Evolutionary conservation across 1,284 basidiomycete genomes (phyloP).

Genomic region (Irpex sp.): DNA sequence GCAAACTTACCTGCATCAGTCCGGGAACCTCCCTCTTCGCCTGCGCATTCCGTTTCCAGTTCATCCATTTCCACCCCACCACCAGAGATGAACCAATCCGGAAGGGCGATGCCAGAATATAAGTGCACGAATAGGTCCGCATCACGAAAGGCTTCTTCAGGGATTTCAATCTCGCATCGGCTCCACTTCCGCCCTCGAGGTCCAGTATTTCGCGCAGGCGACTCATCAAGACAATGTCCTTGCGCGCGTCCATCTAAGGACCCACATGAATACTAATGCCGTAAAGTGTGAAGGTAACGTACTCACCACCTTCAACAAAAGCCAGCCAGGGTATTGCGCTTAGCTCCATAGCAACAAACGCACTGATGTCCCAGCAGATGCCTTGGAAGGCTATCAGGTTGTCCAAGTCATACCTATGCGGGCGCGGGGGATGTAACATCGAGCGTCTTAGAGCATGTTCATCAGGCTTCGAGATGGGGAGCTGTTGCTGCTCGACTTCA

Average conservation of each 20-base stretch:
- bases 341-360: slow-evolving; percentile 18
- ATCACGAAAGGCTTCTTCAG: neutral
- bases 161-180: neutral
- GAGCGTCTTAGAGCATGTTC: neutral
- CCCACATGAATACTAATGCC: neutral
- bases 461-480: too few relatives aligned
- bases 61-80: neutral
- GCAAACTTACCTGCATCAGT: neutral
- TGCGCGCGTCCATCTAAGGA: neutral
- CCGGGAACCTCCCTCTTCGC: neutral
- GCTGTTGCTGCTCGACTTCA: too few relatives aligned
- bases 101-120: neutral
- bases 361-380: slow-evolving; percentile 12
- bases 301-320: slow-evolving; percentile 3
- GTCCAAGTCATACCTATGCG: neutral
- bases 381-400: slow-evolving; percentile 4
- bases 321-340: slow-evolving; percentile 21
- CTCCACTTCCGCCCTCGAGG: neutral
- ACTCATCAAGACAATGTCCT: neutral
- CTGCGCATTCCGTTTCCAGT: neutral
- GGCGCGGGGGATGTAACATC: neutral
- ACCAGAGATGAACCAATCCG: neutral
- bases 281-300: neutral
- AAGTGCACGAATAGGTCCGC: neutral
- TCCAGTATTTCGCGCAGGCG: neutral